Evolutionary conservation across 2,329 filamentous ascomycete genomes (phyloP).

Genomic region (Blumeriella jaapii): DNA sequence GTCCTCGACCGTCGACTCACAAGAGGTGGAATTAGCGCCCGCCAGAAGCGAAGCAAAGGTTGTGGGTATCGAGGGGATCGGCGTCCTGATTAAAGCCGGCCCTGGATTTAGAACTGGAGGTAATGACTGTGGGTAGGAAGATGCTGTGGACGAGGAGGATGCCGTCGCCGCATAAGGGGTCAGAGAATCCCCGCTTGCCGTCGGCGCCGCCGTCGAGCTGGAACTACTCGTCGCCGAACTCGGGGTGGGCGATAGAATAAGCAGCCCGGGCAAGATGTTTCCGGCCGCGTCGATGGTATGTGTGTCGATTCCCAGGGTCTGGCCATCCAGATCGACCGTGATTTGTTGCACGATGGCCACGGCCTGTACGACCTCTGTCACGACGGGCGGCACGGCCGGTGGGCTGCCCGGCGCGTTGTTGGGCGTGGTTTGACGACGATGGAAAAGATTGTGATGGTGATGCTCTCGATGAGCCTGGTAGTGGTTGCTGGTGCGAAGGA

Average conservation of each 20-base stretch:
- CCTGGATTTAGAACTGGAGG: slow-evolving; percentile 12
- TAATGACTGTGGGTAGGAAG: slow-evolving; percentile 17
- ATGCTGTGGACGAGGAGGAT: slow-evolving; percentile 2
- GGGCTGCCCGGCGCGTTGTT: no score
- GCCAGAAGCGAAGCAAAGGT: slow-evolving; percentile 21
- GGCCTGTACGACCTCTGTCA: slow-evolving; percentile 22
- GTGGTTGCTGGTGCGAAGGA: slow-evolving; percentile 27
- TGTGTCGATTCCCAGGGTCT: slow-evolving; percentile 17
- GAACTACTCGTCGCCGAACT: slow-evolving; percentile 7
- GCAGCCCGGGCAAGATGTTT: slow-evolving; percentile 4
- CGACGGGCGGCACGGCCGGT: slow-evolving; percentile 6
- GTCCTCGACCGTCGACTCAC: slow-evolving; percentile 15
- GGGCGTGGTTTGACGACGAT: no score
- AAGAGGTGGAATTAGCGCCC: slow-evolving; percentile 24
- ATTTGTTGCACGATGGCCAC: slow-evolving; percentile 24
- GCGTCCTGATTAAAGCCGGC: slow-evolving; percentile 13
- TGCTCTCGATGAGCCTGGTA: slow-evolving; percentile 27
- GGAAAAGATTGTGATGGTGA: slow-evolving; percentile 18
- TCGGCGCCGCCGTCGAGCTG: slow-evolving; percentile 7
- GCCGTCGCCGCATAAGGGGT: slow-evolving; percentile 1
- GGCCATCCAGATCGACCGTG: slow-evolving; percentile 24
- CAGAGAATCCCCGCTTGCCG: not conserved
- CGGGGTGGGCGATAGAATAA: slow-evolving; percentile 6
- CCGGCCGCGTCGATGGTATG: slow-evolving; percentile 10
- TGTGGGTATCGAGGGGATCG: slow-evolving; percentile 20